Percentiles rank a stretch among this genome's conserved stretches.
phyloP scores from a whole-genome alignment of 345 rosid genomes.

The Gossypium australe region DNA sequence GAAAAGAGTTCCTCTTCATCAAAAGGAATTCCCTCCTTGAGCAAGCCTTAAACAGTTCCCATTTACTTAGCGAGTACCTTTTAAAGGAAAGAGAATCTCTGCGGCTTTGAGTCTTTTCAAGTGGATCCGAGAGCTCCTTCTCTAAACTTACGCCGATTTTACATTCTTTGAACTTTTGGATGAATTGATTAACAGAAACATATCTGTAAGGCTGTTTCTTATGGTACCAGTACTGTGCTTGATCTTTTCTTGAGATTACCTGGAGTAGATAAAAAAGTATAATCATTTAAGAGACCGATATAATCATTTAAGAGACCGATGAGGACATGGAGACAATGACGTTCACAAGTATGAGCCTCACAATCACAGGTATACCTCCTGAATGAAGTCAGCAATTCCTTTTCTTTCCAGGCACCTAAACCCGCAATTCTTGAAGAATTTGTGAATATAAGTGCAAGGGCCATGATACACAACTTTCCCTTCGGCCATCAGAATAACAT shows the following conservation, averaged over 20 bases:
- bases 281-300: neutral
- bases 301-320: neutral
- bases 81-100: constrained; percentile 36
- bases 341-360: neutral
- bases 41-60: constrained; percentile 55
- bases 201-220: constrained; percentile 28
- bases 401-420: constrained; percentile 61
- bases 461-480: constrained; percentile 65
- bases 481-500: constrained; percentile 55
- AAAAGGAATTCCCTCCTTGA: constrained; percentile 48
- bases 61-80: constrained; percentile 38
- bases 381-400: constrained; percentile 63
- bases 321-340: constrained; percentile 21
- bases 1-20: constrained; percentile 52
- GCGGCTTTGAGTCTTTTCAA: constrained; percentile 30
- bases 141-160: constrained; percentile 27
- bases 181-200: constrained; percentile 36
- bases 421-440: constrained; percentile 56
- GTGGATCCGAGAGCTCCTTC: constrained; percentile 33
- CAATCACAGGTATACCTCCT: constrained; percentile 36
- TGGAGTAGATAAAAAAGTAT: neutral
- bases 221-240: constrained; percentile 48
- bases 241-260: constrained; percentile 54
- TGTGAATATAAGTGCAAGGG: constrained; percentile 28
- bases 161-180: constrained; percentile 34